Percentiles rank a stretch among this genome's conserved stretches.
These are phyloP conservation scores for Sphaerulina musiva DNA, from an alignment of 2,329 filamentous ascomycete genomes.

Conservation along the genomic window DNA sequence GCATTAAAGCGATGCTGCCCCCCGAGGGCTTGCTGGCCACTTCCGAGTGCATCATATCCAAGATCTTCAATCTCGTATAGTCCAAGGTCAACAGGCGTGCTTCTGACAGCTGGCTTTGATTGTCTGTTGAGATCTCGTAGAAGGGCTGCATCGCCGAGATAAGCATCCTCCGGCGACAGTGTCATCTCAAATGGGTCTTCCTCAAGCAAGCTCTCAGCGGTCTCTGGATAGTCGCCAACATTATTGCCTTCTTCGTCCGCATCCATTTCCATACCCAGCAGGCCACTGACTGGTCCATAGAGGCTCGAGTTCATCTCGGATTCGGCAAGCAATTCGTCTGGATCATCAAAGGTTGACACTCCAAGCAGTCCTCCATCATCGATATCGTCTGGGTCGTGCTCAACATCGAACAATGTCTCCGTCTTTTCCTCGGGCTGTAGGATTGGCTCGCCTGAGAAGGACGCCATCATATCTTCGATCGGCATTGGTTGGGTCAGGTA, in stretches of 20 bases:
- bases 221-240: slow-evolving; percentile 24
- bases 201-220: slow-evolving; percentile 34
- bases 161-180: slow-evolving; percentile 23
- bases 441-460: slow-evolving; percentile 82
- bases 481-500: slow-evolving; percentile 84
- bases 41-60: slow-evolving; percentile 31
- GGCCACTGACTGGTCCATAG: slow-evolving; percentile 31
- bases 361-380: slow-evolving; percentile 29
- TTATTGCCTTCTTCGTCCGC: slow-evolving; percentile 18
- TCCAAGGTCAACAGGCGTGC: slow-evolving; percentile 24
- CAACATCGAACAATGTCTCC: slow-evolving; percentile 43
- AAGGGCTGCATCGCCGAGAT: slow-evolving; percentile 30
- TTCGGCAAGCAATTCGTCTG: slow-evolving; percentile 37
- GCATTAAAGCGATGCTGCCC: slow-evolving; percentile 29
- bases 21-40: slow-evolving; percentile 27
- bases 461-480: slow-evolving; percentile 80
- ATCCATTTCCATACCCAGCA: slow-evolving; percentile 24
- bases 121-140: slow-evolving; percentile 30
- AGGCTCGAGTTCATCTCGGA: slow-evolving; percentile 31
- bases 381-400: slow-evolving; percentile 24
- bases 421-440: slow-evolving; percentile 55
- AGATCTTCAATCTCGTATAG: slow-evolving; percentile 31
- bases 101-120: slow-evolving; percentile 17
- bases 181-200: slow-evolving; percentile 37
- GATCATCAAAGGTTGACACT: slow-evolving; percentile 16